These are phyloP conservation scores for Cantharellus cinnabarinus DNA, from an alignment of 768 basidiomycete species.

Conservation along the genomic window DNA sequence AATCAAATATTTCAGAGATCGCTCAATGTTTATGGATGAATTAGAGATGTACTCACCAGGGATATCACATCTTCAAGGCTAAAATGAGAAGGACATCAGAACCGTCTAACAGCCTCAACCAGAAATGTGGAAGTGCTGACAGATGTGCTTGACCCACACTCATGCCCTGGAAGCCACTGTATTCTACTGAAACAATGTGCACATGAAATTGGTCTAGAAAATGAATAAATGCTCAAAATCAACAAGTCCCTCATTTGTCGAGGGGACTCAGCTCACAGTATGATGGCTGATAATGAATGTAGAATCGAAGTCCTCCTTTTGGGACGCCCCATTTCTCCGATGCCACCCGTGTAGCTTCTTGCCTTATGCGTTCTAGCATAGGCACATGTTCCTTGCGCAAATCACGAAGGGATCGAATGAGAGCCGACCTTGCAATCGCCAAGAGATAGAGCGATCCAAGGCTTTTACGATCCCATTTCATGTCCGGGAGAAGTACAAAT, in stretches of 20 bases:
- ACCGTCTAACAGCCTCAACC: background rate
- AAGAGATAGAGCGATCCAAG: constrained; percentile 65
- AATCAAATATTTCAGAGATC: constrained; percentile 1
- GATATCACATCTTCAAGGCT: constrained; percentile 71
- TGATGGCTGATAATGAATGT: constrained; percentile 86
- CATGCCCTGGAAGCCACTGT: constrained; percentile 45
- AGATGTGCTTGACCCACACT: constrained; percentile 81
- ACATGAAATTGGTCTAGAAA: constrained; percentile 82
- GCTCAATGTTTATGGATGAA: background rate
- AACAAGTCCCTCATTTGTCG: background rate
- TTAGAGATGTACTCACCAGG: constrained; percentile 27
- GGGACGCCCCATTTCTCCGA: constrained; percentile 45
- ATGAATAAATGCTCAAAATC: background rate
- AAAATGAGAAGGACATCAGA: background rate
- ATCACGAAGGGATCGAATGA: constrained; percentile 58
- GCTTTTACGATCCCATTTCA: constrained; percentile 84
- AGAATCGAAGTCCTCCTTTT: constrained; percentile 47
- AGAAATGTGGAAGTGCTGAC: constrained; percentile 5
- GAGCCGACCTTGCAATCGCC: constrained; percentile 42
- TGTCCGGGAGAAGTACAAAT: constrained; percentile 77
- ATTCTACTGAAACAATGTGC: constrained; percentile 67
- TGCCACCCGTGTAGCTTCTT: constrained; percentile 31
- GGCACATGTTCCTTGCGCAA: constrained; percentile 40
- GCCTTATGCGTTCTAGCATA: constrained; percentile 45
- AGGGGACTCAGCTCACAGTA: constrained; percentile 45